A percentile compares a stretch with the other conserved stretches of the same genome.
These are phyloP conservation scores for Diaporthe longicolla DNA, from an alignment of 2,329 filamentous ascomycete genomes.

Conservation along the genomic window DNA sequence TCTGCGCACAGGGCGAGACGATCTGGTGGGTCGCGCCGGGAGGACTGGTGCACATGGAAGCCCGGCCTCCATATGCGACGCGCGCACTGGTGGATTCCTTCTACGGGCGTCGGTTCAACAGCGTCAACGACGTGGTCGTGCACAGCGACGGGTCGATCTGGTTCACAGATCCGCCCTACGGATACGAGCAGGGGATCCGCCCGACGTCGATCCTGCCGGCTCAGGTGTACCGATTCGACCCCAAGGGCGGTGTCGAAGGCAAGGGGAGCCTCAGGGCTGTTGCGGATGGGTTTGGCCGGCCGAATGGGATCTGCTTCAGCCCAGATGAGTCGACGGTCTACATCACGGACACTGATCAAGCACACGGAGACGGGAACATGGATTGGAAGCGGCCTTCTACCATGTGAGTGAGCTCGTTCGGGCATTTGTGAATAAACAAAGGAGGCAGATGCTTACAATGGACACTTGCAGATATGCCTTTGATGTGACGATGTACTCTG, in stretches of 20 bases:
- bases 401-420: conserved; percentile 47
- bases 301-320: conserved; percentile 62
- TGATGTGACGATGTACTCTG: conserved; percentile 48
- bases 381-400: conserved; percentile 46
- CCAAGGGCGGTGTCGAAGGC: conserved; percentile 3
- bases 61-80: conserved; percentile 50
- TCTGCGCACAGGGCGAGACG: conserved; percentile 57
- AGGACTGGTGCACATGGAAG: conserved; percentile 53
- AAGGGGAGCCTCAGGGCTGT: conserved; percentile 55
- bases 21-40: conserved; percentile 43
- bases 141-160: conserved; percentile 60
- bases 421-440: rapidly evolving
- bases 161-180: conserved; percentile 67
- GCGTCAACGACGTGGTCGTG: conserved; percentile 63
- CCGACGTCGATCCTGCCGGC: conserved; percentile 59
- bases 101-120: conserved; percentile 62
- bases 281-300: conserved; percentile 62
- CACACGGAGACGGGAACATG: conserved; percentile 52
- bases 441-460: neutral
- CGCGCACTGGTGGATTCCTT: conserved; percentile 55
- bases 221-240: conserved; percentile 63
- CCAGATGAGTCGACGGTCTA: conserved; percentile 61
- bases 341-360: conserved; percentile 59
- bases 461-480: conserved; percentile 52
- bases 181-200: conserved; percentile 62